Evolutionary conservation across 176 grass and related monocot genomes (phyloP).

Genomic region (Thalia dealbata): DNA sequence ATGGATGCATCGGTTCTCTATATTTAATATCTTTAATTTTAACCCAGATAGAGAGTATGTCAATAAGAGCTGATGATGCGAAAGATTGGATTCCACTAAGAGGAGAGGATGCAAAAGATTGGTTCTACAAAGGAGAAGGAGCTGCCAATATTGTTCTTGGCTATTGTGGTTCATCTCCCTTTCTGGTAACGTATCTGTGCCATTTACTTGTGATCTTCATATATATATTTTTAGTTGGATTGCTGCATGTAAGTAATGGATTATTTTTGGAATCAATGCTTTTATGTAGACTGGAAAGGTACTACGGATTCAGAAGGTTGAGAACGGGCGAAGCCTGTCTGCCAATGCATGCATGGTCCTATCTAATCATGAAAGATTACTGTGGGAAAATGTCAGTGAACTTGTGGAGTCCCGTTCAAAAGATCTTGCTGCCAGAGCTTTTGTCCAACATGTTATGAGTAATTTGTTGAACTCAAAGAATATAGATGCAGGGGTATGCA

Average conservation of each 20-base stretch:
- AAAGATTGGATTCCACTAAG: slow-evolving; percentile 32
- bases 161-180: slow-evolving; percentile 50
- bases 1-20: no score
- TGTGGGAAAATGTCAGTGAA: slow-evolving; percentile 57
- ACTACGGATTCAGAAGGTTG: slow-evolving; percentile 54
- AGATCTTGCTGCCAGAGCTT: slow-evolving; percentile 50
- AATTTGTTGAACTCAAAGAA: slow-evolving; percentile 44
- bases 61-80: slow-evolving; percentile 35
- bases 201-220: neutral
- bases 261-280: neutral
- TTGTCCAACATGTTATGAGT: slow-evolving; percentile 55
- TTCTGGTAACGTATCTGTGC: slow-evolving; percentile 39
- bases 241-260: neutral
- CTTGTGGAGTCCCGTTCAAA: slow-evolving; percentile 46
- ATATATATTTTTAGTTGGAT: neutral
- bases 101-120: slow-evolving; percentile 42
- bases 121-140: slow-evolving; percentile 92
- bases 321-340: slow-evolving; percentile 33
- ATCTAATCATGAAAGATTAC: slow-evolving; percentile 57
- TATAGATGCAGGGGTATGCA: slow-evolving; percentile 53
- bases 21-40: neutral
- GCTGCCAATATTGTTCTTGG: slow-evolving; percentile 79
- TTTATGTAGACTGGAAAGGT: slow-evolving; percentile 70
- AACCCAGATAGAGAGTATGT: slow-evolving; percentile 11
- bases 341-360: slow-evolving; percentile 30